These are phyloP conservation scores for Chrysanthemum seticuspe DNA, from an alignment of 129 eudicot species.

Conservation along the genomic window DNA sequence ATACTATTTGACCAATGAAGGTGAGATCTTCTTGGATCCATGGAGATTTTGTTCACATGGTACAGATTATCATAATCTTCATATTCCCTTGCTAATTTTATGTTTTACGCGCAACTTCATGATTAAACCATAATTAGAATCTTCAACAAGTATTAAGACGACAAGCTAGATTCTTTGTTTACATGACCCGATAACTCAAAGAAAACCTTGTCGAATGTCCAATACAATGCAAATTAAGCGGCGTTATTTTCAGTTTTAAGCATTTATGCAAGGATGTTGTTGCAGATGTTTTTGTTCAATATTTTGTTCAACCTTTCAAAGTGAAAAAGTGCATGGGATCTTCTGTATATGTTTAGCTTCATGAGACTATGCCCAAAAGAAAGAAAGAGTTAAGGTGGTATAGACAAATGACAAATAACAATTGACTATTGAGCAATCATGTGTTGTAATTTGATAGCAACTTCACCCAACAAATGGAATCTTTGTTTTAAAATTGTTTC, in stretches of 20 bases:
- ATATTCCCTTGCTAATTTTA: conserved; percentile 14
- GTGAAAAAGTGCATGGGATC: too few species aligned
- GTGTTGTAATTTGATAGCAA: not conserved
- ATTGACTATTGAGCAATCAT: not conserved
- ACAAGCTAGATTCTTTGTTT: not conserved
- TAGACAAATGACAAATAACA: too few species aligned
- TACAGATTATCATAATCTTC: conserved; percentile 21
- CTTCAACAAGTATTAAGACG: not conserved
- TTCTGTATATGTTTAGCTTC: too few species aligned
- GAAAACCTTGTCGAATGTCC: too few species aligned
- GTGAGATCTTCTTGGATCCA: conserved; percentile 38
- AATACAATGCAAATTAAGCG: too few species aligned
- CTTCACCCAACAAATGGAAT: conserved; percentile 26
- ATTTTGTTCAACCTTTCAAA: too few species aligned
- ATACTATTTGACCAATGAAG: conserved; percentile 33
- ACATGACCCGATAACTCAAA: too few species aligned
- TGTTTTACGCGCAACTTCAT: not conserved
- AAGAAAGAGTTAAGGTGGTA: not conserved
- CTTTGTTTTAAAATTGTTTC: conserved; percentile 8
- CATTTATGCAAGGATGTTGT: too few species aligned
- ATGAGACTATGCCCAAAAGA: not conserved
- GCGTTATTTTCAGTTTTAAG: too few species aligned
- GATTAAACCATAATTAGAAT: conserved; percentile 13
- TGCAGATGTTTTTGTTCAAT: too few species aligned
- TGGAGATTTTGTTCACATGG: conserved; percentile 33